Conservation (phyloP, 2,329 filamentous ascomycete species). For the Arachnopeziza araneosa region DNA sequence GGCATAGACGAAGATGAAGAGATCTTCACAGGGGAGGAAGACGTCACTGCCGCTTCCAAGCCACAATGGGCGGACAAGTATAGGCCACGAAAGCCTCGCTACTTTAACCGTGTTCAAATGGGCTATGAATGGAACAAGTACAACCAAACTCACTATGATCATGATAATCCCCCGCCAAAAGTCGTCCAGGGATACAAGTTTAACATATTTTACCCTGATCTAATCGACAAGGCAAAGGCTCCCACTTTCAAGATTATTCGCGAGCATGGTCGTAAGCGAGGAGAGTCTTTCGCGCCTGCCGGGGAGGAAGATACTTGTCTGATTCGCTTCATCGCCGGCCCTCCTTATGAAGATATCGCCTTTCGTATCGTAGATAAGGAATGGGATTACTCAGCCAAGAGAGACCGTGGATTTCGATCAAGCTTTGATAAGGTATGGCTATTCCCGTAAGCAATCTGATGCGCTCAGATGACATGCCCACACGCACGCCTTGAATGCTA, state of each 20-base stretch:
- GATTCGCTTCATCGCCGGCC: constrained; percentile 90
- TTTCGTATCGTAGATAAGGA: constrained; percentile 97
- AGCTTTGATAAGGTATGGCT: constrained; percentile 88
- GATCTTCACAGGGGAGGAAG: constrained; percentile 87
- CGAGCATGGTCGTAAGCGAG: constrained; percentile 81
- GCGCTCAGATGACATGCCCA: background rate
- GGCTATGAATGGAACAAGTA: constrained; percentile 99
- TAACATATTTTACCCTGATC: constrained; percentile 97
- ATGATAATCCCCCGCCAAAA: constrained; percentile 95
- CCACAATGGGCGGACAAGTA: constrained; percentile 82
- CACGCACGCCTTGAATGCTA: background rate
- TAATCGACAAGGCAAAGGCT: constrained; percentile 90
- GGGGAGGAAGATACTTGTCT: constrained; percentile 96
- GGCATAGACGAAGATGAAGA: constrained; percentile 93
- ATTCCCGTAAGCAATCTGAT: background rate
- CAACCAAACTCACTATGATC: constrained; percentile 98
- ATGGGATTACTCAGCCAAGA: constrained; percentile 97
- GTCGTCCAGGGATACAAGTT: constrained; percentile 99
- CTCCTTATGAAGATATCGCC: constrained; percentile 93
- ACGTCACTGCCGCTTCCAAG: constrained; percentile 56
- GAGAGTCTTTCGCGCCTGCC: constrained; percentile 87
- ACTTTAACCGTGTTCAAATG: constrained; percentile 98
- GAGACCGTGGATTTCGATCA: constrained; percentile 89
- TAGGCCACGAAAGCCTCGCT: constrained; percentile 83
- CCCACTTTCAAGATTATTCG: constrained; percentile 95